Conservation (phyloP, 1,139 yeast species). For the Trichomonascaceae sp. region DNA sequence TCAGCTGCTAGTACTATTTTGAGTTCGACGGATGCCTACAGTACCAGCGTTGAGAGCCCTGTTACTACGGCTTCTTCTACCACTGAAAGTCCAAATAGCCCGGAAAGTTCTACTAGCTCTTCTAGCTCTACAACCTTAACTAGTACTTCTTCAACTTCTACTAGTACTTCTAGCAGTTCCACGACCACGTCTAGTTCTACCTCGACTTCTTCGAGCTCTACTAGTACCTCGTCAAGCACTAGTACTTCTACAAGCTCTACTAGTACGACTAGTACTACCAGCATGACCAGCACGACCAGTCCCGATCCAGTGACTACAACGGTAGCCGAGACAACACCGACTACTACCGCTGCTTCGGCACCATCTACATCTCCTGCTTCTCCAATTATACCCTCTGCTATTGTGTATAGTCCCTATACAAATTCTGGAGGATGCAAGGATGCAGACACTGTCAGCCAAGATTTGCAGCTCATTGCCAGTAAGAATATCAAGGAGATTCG, state of each 20-base stretch:
- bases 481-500: conserved; percentile 64
- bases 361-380: conserved; percentile 16
- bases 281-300: conserved; percentile 10
- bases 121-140: neutral
- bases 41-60: neutral
- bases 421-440: conserved; percentile 63
- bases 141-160: conserved; percentile 1
- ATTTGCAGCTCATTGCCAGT: conserved; percentile 49
- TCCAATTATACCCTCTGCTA: conserved; percentile 42
- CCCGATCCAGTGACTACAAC: conserved; percentile 5
- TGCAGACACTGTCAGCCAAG: conserved; percentile 47
- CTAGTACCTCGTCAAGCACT: conserved; percentile 4
- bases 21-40: neutral
- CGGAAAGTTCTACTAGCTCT: neutral
- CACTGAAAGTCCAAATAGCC: neutral
- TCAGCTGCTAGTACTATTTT: neutral
- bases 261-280: conserved; percentile 4
- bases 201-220: conserved; percentile 11
- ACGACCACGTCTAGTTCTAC: conserved; percentile 14
- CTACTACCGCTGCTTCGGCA: conserved; percentile 11
- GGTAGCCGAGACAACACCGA: conserved; percentile 8
- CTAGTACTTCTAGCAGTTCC: conserved; percentile 11
- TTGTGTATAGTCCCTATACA: conserved; percentile 78
- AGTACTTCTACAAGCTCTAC: conserved; percentile 13
- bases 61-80: neutral